Percentiles rank a stretch among this genome's conserved stretches.
Conservation (phyloP, 257 asterid species). For the Nicotiana otophora region DNA sequence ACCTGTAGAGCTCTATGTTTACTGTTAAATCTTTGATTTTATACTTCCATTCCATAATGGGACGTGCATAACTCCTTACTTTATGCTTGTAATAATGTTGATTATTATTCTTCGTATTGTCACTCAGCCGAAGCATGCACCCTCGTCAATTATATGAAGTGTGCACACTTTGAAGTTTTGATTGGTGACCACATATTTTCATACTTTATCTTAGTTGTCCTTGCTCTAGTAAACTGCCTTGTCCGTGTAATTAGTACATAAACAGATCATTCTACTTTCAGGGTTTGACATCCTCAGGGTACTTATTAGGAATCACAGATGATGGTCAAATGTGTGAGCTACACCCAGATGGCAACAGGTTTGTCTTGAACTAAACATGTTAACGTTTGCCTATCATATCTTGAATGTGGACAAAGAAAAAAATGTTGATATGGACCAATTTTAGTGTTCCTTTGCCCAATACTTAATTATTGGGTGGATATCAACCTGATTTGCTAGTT, state of each 20-base stretch:
- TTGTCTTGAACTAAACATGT: conserved; percentile 5
- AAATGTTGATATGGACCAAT: background rate
- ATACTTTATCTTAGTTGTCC: background rate
- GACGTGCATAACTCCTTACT: background rate
- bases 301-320: conserved; percentile 56
- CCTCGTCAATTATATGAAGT: background rate
- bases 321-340: conserved; percentile 85
- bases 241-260: background rate
- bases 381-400: background rate
- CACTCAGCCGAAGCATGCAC: background rate
- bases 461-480: background rate
- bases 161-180: background rate
- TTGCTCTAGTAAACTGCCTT: conserved; percentile 1
- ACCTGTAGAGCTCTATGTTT: background rate
- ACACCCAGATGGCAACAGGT: conserved; percentile 99
- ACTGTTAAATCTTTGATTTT: background rate
- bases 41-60: background rate
- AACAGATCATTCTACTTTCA: conserved; percentile 21
- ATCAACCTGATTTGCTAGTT: background rate
- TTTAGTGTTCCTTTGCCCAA: background rate
- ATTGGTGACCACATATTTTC: background rate
- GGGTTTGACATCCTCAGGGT: conserved; percentile 81
- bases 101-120: background rate
- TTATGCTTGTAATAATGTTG: background rate
- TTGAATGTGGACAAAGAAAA: background rate